Evolutionary conservation across 1,139 yeast genomes (phyloP).

Genomic region (Wickerhamomyces sp.): DNA sequence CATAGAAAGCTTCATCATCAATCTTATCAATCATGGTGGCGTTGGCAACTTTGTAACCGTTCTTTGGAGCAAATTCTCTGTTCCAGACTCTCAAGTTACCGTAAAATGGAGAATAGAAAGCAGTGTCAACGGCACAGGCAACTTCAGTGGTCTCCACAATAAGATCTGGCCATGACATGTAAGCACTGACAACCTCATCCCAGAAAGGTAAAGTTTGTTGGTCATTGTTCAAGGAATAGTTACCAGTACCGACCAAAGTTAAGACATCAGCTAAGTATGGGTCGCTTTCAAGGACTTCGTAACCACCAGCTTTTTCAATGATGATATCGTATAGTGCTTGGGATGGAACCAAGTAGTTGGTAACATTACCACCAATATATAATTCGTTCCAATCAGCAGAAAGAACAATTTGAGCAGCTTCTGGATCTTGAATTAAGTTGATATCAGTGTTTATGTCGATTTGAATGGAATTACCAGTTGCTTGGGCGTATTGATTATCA

Average conservation of each 20-base stretch:
- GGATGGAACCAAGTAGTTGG: constrained; percentile 35
- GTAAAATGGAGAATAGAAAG: constrained; percentile 37
- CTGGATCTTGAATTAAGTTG: constrained; percentile 39
- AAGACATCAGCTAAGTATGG: constrained; percentile 27
- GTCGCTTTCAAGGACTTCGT: constrained; percentile 23
- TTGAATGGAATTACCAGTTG: constrained; percentile 28
- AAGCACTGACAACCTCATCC: constrained; percentile 36
- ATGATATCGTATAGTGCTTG: constrained; percentile 33
- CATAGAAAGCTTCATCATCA: constrained; percentile 28
- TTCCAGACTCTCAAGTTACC: constrained; percentile 34
- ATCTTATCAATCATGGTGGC: constrained; percentile 31
- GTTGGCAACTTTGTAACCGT: constrained; percentile 29
- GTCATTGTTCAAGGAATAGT: constrained; percentile 28
- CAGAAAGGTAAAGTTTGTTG: constrained; percentile 34
- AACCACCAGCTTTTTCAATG: constrained; percentile 31
- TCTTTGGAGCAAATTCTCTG: constrained; percentile 31
- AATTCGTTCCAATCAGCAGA: constrained; percentile 36
- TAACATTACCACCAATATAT: constrained; percentile 37
- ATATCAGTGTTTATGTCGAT: constrained; percentile 38
- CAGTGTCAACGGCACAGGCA: constrained; percentile 33
- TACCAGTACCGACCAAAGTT: constrained; percentile 30
- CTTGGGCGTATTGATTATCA: constrained; percentile 35
- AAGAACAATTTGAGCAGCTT: constrained; percentile 38
- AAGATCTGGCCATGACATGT: constrained; percentile 32
- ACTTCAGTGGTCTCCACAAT: constrained; percentile 26